Base-by-base conservation (phyloP, 805 yeast genomes). In the Ogataea degrootiae region DNA sequence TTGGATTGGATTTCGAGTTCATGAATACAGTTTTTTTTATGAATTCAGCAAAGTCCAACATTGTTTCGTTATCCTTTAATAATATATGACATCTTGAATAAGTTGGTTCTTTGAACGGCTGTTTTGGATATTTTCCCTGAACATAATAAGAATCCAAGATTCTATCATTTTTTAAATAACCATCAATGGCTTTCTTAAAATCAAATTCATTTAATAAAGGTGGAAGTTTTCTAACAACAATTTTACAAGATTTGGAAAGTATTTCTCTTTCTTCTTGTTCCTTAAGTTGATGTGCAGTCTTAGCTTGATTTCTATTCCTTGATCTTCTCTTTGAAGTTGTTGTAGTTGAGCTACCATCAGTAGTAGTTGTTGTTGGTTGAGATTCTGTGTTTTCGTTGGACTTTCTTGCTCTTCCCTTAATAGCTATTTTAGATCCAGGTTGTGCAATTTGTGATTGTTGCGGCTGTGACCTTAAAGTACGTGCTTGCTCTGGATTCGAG, bases 161-260 rank as follows among this genome's bases (percentile, higher is more conserved):
- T n/a, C 37, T 40, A 2, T 54, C 45, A 2, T 51, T 43, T 36
- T 51, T 41, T 34, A 55, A 45, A 11, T 41, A 51, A 1, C 53
- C 47, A 21, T 54, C 43, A 6, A 63, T 45, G 14, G 52, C 55
- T 6, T 46, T 38, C 51, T 58, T 60, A 39, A 74, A 72, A 6
- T 57, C 60, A 1, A 51, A 56, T 21, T 64, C 60, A 1, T 50
- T 41, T 16, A 73, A 53, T 17, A 55, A 50, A 2, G 81, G 77
- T 2, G 82, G 82, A 12, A 77, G 58, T 7, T 70, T 56, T 45
- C 82, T 65, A 2, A 76, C 59, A 0, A 61, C 63, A 2, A 72
- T 41, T 48, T 71, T 72, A n/a, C 48, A 45, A n/a, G 48, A 37
- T 39, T 42, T 17, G 34, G 31, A 33, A 49, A 37, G 22, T 55